A percentile compares a stretch with the other conserved stretches of the same genome.
These are phyloP conservation scores for Suillus americanus DNA, from an alignment of 768 basidiomycete genomes.

Conservation along the genomic window DNA sequence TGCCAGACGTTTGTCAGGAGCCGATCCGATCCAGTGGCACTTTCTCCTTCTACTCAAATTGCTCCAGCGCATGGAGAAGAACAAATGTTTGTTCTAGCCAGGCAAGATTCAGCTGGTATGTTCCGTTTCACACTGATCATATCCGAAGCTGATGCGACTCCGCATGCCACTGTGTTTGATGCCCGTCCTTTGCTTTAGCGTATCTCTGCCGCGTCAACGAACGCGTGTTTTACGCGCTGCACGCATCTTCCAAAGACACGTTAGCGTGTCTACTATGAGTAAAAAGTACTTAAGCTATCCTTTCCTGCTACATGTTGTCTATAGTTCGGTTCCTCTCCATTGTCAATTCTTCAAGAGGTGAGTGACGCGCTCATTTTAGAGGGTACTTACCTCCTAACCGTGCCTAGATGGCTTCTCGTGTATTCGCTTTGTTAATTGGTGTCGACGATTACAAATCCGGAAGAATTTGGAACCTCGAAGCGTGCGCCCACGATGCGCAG, in stretches of 20 bases:
- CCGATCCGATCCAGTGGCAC: not conserved
- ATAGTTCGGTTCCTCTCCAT: conserved; percentile 13
- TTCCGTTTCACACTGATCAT: not conserved
- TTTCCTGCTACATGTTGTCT: not conserved
- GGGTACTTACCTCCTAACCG: conserved; percentile 9
- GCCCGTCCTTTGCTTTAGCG: conserved; percentile 8
- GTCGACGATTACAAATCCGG: conserved; percentile 70
- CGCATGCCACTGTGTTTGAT: conserved; percentile 1
- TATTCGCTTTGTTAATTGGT: conserved; percentile 69
- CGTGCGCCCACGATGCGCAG: conserved; percentile 64
- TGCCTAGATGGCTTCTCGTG: conserved; percentile 40
- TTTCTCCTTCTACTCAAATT: not conserved
- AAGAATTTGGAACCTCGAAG: conserved; percentile 62
- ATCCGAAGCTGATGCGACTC: not conserved
- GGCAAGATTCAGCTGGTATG: not conserved
- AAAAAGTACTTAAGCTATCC: conserved; percentile 3
- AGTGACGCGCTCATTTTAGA: conserved; percentile 5
- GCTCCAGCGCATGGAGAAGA: not conserved
- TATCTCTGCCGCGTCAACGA: conserved; percentile 8
- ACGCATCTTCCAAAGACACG: not conserved
- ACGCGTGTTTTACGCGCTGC: conserved; percentile 2
- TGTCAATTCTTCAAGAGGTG: conserved; percentile 12
- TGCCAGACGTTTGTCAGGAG: not conserved
- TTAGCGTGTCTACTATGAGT: not conserved
- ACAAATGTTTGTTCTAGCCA: not conserved